These are phyloP conservation scores for Ceratocystis cacaofunesta DNA, from an alignment of 2,329 filamentous ascomycete genomes.

Conservation along the genomic window DNA sequence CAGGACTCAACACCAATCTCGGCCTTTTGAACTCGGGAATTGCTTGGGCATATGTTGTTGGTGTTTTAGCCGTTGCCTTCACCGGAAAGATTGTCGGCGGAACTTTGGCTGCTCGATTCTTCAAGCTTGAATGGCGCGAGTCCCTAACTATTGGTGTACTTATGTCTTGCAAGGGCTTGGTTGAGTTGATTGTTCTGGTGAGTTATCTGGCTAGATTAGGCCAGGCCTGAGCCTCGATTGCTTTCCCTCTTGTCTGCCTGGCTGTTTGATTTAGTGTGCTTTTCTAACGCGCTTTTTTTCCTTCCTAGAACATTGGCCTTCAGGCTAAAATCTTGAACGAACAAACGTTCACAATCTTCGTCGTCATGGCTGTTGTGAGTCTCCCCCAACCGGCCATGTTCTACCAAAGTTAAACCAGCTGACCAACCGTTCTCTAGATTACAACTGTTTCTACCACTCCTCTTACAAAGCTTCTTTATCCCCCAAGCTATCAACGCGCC, in stretches of 20 bases:
- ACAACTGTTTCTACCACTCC: conserved; percentile 78
- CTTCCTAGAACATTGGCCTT: conserved; percentile 50
- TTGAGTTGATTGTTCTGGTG: conserved; percentile 87
- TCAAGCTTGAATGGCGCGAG: conserved; percentile 77
- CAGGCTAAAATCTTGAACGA: conserved; percentile 68
- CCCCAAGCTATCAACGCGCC: conserved; percentile 43
- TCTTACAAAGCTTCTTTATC: conserved; percentile 58
- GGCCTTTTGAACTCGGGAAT: conserved; percentile 68
- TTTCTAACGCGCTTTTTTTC: background rate
- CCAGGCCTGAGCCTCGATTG: conserved; percentile 22
- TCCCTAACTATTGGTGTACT: conserved; percentile 73
- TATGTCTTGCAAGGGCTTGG: conserved; percentile 94
- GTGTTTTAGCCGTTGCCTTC: conserved; percentile 68
- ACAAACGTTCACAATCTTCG: conserved; percentile 82
- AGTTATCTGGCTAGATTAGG: background rate
- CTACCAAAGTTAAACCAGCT: background rate
- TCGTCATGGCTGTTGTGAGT: conserved; percentile 57
- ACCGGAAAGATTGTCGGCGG: conserved; percentile 73
- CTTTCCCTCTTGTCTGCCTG: background rate
- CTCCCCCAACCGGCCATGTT: background rate
- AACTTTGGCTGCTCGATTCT: conserved; percentile 58
- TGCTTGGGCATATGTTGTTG: conserved; percentile 82
- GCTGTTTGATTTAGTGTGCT: background rate
- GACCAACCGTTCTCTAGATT: conserved; percentile 33
- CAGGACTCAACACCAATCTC: conserved; percentile 75